Evolutionary conservation across 2,329 filamentous ascomycete species (phyloP).

Genomic region (Sarocladiaceae sp.): DNA sequence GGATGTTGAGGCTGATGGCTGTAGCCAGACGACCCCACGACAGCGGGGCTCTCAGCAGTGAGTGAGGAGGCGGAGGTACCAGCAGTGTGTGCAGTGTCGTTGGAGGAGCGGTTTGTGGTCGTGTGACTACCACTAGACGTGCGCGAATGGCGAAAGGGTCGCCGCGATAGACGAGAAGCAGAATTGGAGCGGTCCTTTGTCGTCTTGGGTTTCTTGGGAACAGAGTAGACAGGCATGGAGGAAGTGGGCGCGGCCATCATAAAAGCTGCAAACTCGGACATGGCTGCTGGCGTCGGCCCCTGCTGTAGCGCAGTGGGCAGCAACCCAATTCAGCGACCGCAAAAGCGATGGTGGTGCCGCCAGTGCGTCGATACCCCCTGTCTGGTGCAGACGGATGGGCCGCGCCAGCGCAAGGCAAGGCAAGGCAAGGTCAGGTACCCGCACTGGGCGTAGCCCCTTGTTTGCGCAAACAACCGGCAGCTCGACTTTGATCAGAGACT

Average conservation of each 20-base stretch:
- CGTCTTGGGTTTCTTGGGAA: background rate
- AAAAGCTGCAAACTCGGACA: slow-evolving; percentile 11
- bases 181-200: slow-evolving; percentile 1
- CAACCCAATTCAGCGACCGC: background rate
- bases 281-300: slow-evolving; percentile 3
- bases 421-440: slow-evolving; percentile 8
- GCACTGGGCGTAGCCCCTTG: slow-evolving; percentile 4
- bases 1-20: slow-evolving; percentile 7
- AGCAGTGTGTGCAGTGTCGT: slow-evolving; percentile 2
- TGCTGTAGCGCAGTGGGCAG: slow-evolving; percentile 3
- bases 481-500: no score
- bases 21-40: slow-evolving; percentile 7
- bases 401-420: slow-evolving; percentile 2
- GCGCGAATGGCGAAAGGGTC: slow-evolving; percentile 2
- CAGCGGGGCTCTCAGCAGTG: slow-evolving; percentile 8
- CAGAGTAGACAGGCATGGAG: background rate
- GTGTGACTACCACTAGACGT: slow-evolving; percentile 2
- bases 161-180: background rate
- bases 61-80: background rate
- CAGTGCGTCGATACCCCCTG: slow-evolving; percentile 2
- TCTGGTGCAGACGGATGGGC: slow-evolving; percentile 7
- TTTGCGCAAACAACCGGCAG: no score
- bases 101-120: background rate
- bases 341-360: slow-evolving; percentile 1
- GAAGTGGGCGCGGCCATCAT: slow-evolving; percentile 8